Evolutionary conservation across 2,329 filamentous ascomycete genomes (phyloP).

Genomic region (Talaromyces funiculosus): DNA sequence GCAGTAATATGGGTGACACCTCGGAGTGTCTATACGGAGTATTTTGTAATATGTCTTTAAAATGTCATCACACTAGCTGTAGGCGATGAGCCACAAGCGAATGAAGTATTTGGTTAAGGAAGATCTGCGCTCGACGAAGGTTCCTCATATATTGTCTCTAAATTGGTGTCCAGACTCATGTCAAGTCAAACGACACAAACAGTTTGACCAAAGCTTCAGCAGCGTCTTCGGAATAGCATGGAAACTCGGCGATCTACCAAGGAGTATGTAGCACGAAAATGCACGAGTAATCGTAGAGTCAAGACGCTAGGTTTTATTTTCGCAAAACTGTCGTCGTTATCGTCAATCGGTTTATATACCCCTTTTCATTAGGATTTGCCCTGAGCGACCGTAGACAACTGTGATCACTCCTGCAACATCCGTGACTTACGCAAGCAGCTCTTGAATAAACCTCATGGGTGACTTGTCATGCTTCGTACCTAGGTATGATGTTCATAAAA

Average conservation of each 20-base stretch:
- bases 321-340: neutral
- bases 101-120: no score
- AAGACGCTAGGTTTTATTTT: neutral
- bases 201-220: neutral
- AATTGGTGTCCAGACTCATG: neutral
- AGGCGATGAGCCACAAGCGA: neutral
- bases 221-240: neutral
- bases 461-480: no score
- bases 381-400: no score
- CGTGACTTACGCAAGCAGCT: neutral
- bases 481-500: no score
- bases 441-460: no score
- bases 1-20: neutral
- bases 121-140: no score
- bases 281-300: neutral
- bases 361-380: neutral
- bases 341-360: neutral
- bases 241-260: neutral
- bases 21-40: conserved; percentile 7
- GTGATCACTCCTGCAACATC: no score
- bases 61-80: neutral
- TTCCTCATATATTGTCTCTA: neutral
- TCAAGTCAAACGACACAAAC: neutral
- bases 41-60: neutral
- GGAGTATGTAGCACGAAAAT: neutral